Base-by-base conservation (phyloP, 768 basidiomycete genomes). In the Tulasnella sp. region DNA sequence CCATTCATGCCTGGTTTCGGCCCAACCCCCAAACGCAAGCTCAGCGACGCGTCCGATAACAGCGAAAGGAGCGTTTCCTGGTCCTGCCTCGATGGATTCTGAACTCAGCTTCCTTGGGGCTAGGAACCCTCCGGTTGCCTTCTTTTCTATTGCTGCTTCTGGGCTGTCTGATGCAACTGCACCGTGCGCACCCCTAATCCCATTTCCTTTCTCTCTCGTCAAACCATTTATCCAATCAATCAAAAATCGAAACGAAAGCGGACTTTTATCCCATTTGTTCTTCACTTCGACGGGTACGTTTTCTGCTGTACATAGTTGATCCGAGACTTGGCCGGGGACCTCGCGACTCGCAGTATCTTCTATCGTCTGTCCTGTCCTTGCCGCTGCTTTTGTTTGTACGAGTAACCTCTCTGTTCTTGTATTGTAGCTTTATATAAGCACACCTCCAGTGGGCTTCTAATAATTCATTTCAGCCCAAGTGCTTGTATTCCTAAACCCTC, bases 61-160 rank as follows among this genome's bases (percentile, higher is more conserved):
- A 65, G 64, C 64, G 64, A 65, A 59, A 59, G 22, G 52, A 41
- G 42, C 42, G 37, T 39, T 70, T 52, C 69, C 47, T 42, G 42
- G 34, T 70, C 69, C 36, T 70, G 69, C 47, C 69, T 70, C 44
- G 69, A 70, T 32, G 69, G 69, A 39, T 70, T 70, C 22, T 70
- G 42, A 70, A 34, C 19, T 40, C 29, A 8, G 6, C 9, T 37
- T 59, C 47, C 47, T 52, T 11, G 47, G n/a, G n/a, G 5, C 47
- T 52, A 52, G 26, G 47, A 52, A 52, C 47, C 47, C n/a, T 22
- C 2, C 19, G 16, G 16, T 19, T 52, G 17, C 19, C 47, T 52
- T 52, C 47, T 52, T 52, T 52, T 22, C 47, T 52, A 9, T 52
- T 22, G 17, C 47, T 52, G n/a, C n/a, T 52, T 19, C 47, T 52